Percentiles rank a stretch among this genome's conserved stretches.
Evolutionary conservation across 148 eudicot genomes (phyloP).

Genomic region (Chenopodium album): DNA sequence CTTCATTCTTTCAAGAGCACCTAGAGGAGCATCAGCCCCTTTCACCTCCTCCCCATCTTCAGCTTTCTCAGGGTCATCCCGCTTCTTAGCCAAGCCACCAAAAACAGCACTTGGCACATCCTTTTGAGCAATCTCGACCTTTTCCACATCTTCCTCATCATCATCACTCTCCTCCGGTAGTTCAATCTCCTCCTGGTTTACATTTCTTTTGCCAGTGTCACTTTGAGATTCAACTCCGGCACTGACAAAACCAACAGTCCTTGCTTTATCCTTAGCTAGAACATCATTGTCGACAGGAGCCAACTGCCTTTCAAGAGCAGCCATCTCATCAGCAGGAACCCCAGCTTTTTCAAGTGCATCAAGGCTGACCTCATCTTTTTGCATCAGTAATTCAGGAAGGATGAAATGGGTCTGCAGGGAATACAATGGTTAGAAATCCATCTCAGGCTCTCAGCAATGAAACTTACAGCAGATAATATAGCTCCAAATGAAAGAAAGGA

Average conservation of each 20-base stretch:
- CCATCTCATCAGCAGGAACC: slow-evolving; percentile 76
- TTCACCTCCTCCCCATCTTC: slow-evolving; percentile 35
- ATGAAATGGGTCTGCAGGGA: slow-evolving; percentile 70
- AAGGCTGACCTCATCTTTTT: slow-evolving; percentile 57
- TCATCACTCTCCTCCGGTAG: slow-evolving; percentile 78
- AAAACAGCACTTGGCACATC: slow-evolving; percentile 82
- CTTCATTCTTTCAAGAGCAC: slow-evolving; percentile 81
- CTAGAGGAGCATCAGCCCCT: slow-evolving; percentile 51
- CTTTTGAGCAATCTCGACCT: slow-evolving; percentile 70
- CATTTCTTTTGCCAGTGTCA: slow-evolving; percentile 34
- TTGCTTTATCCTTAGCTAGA: slow-evolving; percentile 30
- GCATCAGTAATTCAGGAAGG: slow-evolving; percentile 84
- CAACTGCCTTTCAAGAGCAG: slow-evolving; percentile 73
- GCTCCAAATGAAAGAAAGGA: neutral
- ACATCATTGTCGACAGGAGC: slow-evolving; percentile 43
- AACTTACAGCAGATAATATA: neutral
- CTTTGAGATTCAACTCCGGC: slow-evolving; percentile 63
- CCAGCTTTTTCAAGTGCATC: slow-evolving; percentile 63
- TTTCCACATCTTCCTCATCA: slow-evolving; percentile 52
- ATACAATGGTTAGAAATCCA: neutral
- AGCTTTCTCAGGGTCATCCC: slow-evolving; percentile 45
- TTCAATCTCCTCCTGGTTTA: slow-evolving; percentile 77
- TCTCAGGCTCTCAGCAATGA: neutral
- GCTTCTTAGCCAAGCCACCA: slow-evolving; percentile 75
- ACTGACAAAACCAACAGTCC: slow-evolving; percentile 75